These are phyloP conservation scores for Beauveria australis DNA, from an alignment of 2,329 filamentous ascomycete genomes.

Conservation along the genomic window DNA sequence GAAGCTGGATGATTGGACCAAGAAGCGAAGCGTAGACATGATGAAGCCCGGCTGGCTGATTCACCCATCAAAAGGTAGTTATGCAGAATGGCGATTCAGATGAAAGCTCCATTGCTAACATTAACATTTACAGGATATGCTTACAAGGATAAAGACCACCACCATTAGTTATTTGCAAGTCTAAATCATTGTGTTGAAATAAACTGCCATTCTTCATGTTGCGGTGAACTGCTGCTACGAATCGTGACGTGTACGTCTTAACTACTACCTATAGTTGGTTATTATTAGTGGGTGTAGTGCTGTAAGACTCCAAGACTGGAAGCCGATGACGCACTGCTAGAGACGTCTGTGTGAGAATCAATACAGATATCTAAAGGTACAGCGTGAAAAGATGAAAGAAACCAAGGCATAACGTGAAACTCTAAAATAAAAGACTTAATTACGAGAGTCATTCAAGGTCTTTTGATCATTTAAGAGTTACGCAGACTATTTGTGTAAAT, in stretches of 20 bases:
- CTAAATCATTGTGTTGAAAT: background rate
- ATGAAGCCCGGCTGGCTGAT: constrained; percentile 9
- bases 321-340: no score
- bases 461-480: background rate
- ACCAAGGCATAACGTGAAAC: no score
- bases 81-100: background rate
- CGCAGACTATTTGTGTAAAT: background rate
- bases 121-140: background rate
- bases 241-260: no score
- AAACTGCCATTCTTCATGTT: background rate
- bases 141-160: constrained; percentile 2
- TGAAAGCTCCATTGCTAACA: background rate
- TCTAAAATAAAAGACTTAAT: no score
- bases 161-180: background rate
- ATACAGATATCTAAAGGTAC: no score
- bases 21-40: constrained; percentile 8
- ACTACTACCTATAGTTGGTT: no score
- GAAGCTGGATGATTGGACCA: constrained; percentile 10
- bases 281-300: no score
- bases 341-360: no score
- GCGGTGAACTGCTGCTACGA: no score
- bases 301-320: no score
- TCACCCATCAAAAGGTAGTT: background rate
- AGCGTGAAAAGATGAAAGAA: no score
- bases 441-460: no score